Evolutionary conservation across 116 monocot species (phyloP), one percentile per base, ranked within the genome.

Genomic region (Trichopus zeylanicus): DNA sequence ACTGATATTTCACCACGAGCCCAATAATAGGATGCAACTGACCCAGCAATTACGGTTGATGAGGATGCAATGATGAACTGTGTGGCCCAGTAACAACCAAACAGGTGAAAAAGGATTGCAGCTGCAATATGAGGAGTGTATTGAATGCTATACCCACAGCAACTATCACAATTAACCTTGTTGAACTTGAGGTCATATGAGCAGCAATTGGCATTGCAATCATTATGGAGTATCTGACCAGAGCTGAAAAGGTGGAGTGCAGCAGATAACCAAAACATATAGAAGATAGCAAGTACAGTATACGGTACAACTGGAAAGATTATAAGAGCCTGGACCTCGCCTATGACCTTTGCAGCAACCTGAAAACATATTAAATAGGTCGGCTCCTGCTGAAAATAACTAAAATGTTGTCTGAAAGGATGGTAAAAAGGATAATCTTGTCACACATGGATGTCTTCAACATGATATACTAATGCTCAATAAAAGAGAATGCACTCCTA

Each of bases 1-100:
- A 99, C 99, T 27, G 99, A 88, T 53, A 88, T 73, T 67, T 92
- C 92, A 56, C 86, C 88, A 76, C 83, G 85, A 38, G 82, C 75
- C 99, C 99, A 99, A 52, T 92, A 99, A 71, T 92, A 99, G 7
- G 92, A 92, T 57, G 92, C 99, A 68, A 99, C 99, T 18, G 99
- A 92, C 32, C 99, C 99, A 26, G 99, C 99, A 78, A 92, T 78
- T 3, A 99, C 81, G 46, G 99, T 92, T 26, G 92, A 75, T 62
- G 92, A 99, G 64, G 72, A 82, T 38, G 92, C 85, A 52, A 83
- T 73, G 37, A 99, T 71, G 67, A 99, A 99, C 56, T 99, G 99
- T 25, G 92, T 88, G 12, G 82, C 99, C 99, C 99, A 99, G 46
- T 73, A 99, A 57, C 80, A 85, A 42, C 99, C 99, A 88, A 99